Evolutionary conservation across 1,139 yeast genomes (phyloP).

Genomic region (Diutina siamensis): DNA sequence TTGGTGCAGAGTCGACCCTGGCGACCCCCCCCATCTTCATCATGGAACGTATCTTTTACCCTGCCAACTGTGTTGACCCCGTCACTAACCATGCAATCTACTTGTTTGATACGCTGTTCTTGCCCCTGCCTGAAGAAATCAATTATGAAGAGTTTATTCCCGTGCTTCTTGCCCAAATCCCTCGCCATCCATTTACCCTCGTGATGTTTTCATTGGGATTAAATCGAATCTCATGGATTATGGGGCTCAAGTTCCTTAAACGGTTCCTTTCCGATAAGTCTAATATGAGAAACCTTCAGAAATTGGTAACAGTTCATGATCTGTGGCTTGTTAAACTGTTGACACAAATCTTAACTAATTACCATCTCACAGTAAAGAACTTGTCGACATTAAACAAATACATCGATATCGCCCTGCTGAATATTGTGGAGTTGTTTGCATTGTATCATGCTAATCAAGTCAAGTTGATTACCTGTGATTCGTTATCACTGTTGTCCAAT

Average conservation of each 20-base stretch:
- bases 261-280: constrained; percentile 44
- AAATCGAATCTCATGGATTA: constrained; percentile 51
- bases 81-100: constrained; percentile 52
- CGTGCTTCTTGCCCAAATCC: constrained; percentile 32
- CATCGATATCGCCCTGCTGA: constrained; percentile 13
- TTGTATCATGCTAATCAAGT: constrained; percentile 9
- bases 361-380: constrained; percentile 23
- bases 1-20: too few relatives aligned
- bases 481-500: constrained; percentile 51
- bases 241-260: constrained; percentile 69
- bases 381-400: constrained; percentile 19
- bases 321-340: constrained; percentile 82
- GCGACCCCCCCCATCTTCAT: neutral
- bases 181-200: constrained; percentile 47
- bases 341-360: constrained; percentile 58
- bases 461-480: constrained; percentile 38
- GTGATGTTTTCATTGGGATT: constrained; percentile 76
- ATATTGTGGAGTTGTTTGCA: constrained; percentile 8
- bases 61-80: constrained; percentile 49
- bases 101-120: constrained; percentile 64
- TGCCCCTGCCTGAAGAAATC: constrained; percentile 44
- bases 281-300: constrained; percentile 32
- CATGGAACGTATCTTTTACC: constrained; percentile 48
- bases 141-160: constrained; percentile 31
- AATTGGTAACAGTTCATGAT: constrained; percentile 78